Evolutionary conservation across 176 grass and related monocot genomes (phyloP), one percentile per base, ranked within the genome.

Genomic region (Carex cristatella): DNA sequence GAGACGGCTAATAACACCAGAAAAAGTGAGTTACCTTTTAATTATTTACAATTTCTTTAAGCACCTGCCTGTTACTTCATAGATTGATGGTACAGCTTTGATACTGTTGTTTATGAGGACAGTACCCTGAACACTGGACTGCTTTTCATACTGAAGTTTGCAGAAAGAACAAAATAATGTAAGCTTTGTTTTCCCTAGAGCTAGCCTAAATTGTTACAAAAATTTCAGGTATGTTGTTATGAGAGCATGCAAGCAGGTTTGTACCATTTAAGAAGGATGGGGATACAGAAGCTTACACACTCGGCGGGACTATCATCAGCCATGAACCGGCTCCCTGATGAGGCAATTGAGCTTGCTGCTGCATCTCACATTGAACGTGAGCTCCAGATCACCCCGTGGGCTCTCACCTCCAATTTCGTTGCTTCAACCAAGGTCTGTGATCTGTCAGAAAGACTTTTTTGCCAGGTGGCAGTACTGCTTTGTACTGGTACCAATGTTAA

Each of bases 171-270:
- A 76, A 53, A 76, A 28, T 18, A 30, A 32, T 56, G 10, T 32
- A 31, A 14, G 72, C 27, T 53, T 68, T 68, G 65, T 35, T 68
- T 54, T 77, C 11, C 44, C 19, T 31, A 30, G 53, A 31, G 71
- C 18, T 55, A 77, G 48, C 74, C 28, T 78, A 78, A 78, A 31
- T 33, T 69, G 66, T 27, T 78, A 78, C 11, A 55, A 54, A 23
- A 78, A 53, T 51, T 68, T 84, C 86, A 98, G 95, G 95, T 98
- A 7, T 98, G 93, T 76, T 95, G 91, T 86, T 93, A 90, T 87
- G 95, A 98, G 87, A 98, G 93, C 86, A 95, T 95, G 95, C 93
- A 92, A 89, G 93, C 95, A 89, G 95, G 91, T 55, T 74, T 87
- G 19, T 88, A 94, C 75, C 93, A 91, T 90, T 92, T 98, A 31